These are phyloP conservation scores for Ramularia endophylla DNA, from an alignment of 2,329 filamentous ascomycete genomes.

Conservation along the genomic window DNA sequence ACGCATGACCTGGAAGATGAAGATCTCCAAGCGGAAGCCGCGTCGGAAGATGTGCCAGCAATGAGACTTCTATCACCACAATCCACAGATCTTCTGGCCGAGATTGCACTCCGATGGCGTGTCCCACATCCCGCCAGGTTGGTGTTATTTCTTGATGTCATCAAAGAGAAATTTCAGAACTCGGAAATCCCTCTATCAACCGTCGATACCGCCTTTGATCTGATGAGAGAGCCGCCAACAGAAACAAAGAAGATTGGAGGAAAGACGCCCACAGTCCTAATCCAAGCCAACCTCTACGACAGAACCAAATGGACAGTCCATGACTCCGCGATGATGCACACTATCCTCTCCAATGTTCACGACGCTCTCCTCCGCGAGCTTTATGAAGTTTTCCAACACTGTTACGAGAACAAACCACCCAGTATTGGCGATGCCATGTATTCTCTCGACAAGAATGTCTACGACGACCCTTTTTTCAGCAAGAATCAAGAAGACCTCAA, in stretches of 20 bases:
- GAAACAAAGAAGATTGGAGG: slow-evolving; percentile 45
- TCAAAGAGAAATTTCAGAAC: slow-evolving; percentile 77
- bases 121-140: slow-evolving; percentile 76
- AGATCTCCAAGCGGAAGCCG: slow-evolving; percentile 45
- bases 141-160: slow-evolving; percentile 76
- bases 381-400: slow-evolving; percentile 78
- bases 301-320: slow-evolving; percentile 46
- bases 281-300: slow-evolving; percentile 49
- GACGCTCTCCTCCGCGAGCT: slow-evolving; percentile 81
- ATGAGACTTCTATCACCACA: slow-evolving; percentile 62
- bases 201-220: slow-evolving; percentile 75
- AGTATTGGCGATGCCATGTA: slow-evolving; percentile 74
- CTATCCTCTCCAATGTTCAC: slow-evolving; percentile 67
- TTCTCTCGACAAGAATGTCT: slow-evolving; percentile 75
- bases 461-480: slow-evolving; percentile 69
- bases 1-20: slow-evolving; percentile 54
- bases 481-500: slow-evolving; percentile 63
- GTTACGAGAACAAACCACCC: slow-evolving; percentile 83
- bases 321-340: slow-evolving; percentile 58
- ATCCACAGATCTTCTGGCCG: slow-evolving; percentile 75
- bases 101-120: slow-evolving; percentile 83
- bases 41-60: slow-evolving; percentile 42
- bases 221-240: slow-evolving; percentile 63
- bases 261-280: slow-evolving; percentile 3
- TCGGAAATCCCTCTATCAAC: slow-evolving; percentile 76